Conservation (phyloP, 1,284 basidiomycete species). For the Tylopilus sp. region DNA sequence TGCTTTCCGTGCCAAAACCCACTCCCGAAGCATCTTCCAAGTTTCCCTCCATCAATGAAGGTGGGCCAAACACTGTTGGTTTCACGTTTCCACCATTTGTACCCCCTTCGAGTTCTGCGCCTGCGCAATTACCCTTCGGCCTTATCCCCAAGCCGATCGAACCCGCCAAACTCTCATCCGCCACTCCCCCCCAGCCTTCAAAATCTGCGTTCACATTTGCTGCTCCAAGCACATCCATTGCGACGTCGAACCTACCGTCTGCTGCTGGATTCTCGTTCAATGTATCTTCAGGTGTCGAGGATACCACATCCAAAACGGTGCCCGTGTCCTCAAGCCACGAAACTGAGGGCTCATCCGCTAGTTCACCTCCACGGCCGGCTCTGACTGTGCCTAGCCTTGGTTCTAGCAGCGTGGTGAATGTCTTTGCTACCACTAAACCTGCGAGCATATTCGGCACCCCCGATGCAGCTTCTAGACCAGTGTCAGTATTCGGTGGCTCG, state of each 20-base stretch:
- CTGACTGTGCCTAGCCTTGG: conserved; percentile 15
- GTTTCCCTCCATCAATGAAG: conserved; percentile 14
- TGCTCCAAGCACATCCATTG: conserved; percentile 5
- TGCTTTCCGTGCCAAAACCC: conserved; percentile 43
- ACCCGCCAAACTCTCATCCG: conserved; percentile 9
- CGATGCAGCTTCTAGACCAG: conserved; percentile 23
- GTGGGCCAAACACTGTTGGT: conserved; percentile 13
- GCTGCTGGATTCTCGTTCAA: conserved; percentile 14
- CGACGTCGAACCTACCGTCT: conserved; percentile 6
- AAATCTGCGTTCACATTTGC: conserved; percentile 23
- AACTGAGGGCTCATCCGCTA: conserved; percentile 5
- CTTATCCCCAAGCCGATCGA: conserved; percentile 22
- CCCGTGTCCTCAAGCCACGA: conserved; percentile 8
- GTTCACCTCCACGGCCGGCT: conserved; percentile 10
- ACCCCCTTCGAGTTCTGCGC: conserved; percentile 21
- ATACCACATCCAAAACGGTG: conserved; percentile 2
- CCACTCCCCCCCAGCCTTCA: conserved; percentile 11
- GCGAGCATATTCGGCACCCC: conserved; percentile 16
- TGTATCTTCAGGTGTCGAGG: conserved; percentile 5
- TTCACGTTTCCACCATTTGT: conserved; percentile 24
- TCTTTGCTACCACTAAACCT: conserved; percentile 24
- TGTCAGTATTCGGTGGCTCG: conserved; percentile 26
- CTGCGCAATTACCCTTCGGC: conserved; percentile 16
- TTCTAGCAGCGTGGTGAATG: conserved; percentile 18
- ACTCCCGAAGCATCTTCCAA: conserved; percentile 17